Base-by-base conservation (phyloP, 1,139 yeast genomes). In the Lodderomyces metapsilosis region DNA sequence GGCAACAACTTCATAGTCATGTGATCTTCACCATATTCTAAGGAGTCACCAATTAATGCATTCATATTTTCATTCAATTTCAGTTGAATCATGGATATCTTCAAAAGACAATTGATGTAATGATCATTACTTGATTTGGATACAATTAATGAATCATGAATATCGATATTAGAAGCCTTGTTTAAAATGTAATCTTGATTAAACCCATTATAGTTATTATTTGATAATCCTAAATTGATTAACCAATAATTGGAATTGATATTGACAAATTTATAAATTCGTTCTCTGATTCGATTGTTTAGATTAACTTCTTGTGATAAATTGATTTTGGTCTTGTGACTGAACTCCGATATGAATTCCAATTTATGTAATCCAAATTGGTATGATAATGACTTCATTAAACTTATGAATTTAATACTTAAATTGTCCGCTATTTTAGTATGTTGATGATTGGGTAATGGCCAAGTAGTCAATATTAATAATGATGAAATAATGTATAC, bases 241-340 rank as follows among this genome's bases (percentile, higher is more conserved):
- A 70, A 57, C 77, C 76, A 72, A 54, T 68, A 69, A 52, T 68
- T 71, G 10, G 75, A 66, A 50, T 70, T 68, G 41, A 72, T 66
- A 45, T 68, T 66, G 33, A 71, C 62, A 51, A 68, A 70, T 48
- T 72, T 71, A 53, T 71, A 72, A 40, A 72, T 68, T 45, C 77
- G 55, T 49, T 71, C 76, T 42, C 77, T 58, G 36, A 71, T 66
- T 17, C 58, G 48, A 45, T 68, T 62, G 48, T 69, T 66, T 36
- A 66, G 53, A 36, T 62, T 61, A 4, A 63, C 55, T 43, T 66
- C 68, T 37, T 53, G 54, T 10, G 73, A 58, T 18, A 71, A 52
- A 42, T 61, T 57, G 41, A 71, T 56, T 42, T 63, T 60, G 2
- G 76, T 71, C 42, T 68, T 71, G 51, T 68, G 74, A 51, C 73